Conservation (phyloP, 106 monocot species). For the Dendrobium catenatum region DNA sequence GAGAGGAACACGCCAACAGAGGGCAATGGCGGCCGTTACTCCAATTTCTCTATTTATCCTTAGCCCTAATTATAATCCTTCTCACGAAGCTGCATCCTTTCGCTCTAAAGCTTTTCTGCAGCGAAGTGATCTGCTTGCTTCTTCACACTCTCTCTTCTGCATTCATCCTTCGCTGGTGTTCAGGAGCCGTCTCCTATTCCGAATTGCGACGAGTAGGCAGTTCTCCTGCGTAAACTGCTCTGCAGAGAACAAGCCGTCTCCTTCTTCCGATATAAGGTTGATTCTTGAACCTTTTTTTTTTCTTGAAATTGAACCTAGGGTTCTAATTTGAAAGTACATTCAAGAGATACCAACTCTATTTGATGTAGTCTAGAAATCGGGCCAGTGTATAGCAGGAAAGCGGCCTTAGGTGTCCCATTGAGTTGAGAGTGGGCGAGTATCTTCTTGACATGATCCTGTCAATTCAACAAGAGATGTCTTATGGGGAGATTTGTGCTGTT, state of each 20-base stretch:
- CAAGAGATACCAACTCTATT: neutral
- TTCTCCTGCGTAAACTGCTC: neutral
- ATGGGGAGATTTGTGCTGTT: too few relatives aligned
- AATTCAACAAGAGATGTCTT: too few relatives aligned
- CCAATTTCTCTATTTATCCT: neutral
- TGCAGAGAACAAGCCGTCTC: neutral
- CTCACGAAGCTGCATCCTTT: neutral
- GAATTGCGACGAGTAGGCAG: neutral
- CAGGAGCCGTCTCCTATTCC: neutral
- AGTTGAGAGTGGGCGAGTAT: too few relatives aligned
- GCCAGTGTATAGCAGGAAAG: too few relatives aligned
- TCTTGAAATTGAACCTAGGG: slow-evolving; percentile 2
- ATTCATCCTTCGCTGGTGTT: neutral
- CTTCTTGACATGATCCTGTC: too few relatives aligned
- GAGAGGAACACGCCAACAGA: neutral
- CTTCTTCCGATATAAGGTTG: neutral
- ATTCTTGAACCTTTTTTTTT: neutral
- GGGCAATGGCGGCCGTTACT: neutral
- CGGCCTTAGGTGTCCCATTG: too few relatives aligned
- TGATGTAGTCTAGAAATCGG: too few relatives aligned
- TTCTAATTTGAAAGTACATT: neutral
- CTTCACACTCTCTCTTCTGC: neutral
- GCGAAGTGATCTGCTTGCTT: neutral
- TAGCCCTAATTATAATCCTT: neutral
- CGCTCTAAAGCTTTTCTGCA: neutral